Percentiles rank a stretch among this genome's conserved stretches.
Conservation (phyloP, 2,329 filamentous ascomycete genomes). For the Fusarium clavum region DNA sequence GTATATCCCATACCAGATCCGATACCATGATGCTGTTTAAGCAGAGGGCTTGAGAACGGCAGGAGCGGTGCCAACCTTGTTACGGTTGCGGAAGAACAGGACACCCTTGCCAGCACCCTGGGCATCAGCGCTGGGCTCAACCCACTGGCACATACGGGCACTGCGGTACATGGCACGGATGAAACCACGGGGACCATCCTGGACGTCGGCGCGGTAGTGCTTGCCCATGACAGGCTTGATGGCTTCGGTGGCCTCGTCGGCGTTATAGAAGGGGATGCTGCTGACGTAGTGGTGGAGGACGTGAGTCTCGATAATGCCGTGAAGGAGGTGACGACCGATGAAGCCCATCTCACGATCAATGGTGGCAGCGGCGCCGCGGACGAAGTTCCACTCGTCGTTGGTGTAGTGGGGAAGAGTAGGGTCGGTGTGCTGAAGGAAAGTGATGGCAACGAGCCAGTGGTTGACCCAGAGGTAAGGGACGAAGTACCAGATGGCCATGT, state of each 20-base stretch:
- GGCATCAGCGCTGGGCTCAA: slow-evolving; percentile 88
- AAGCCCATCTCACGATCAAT: slow-evolving; percentile 98
- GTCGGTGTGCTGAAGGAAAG: slow-evolving; percentile 97
- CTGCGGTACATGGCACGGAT: slow-evolving; percentile 83
- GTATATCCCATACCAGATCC: slow-evolving; percentile 11
- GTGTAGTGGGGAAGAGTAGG: slow-evolving; percentile 94
- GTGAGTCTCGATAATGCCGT: slow-evolving; percentile 98
- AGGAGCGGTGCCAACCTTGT: slow-evolving; percentile 77
- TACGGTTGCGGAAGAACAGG: slow-evolving; percentile 94
- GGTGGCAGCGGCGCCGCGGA: slow-evolving; percentile 92
- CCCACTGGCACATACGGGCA: slow-evolving; percentile 93
- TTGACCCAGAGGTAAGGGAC: slow-evolving; percentile 97
- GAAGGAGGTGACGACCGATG: slow-evolving; percentile 88
- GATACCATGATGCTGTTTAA: slow-evolving; percentile 6
- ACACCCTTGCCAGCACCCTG: slow-evolving; percentile 85
- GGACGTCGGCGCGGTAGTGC: slow-evolving; percentile 89
- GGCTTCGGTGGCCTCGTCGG: slow-evolving; percentile 92
- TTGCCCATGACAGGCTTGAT: slow-evolving; percentile 95
- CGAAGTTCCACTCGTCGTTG: slow-evolving; percentile 87
- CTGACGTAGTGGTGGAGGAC: slow-evolving; percentile 98
- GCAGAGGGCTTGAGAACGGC: slow-evolving; percentile 38
- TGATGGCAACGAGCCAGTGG: slow-evolving; percentile 99
- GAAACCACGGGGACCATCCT: slow-evolving; percentile 85
- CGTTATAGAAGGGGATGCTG: slow-evolving; percentile 96
- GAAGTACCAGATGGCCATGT: slow-evolving; percentile 95